Evolutionary conservation across 176 grass and related monocot genomes (phyloP), one percentile per base, ranked within the genome.

Genomic region (Lolium perenne): DNA sequence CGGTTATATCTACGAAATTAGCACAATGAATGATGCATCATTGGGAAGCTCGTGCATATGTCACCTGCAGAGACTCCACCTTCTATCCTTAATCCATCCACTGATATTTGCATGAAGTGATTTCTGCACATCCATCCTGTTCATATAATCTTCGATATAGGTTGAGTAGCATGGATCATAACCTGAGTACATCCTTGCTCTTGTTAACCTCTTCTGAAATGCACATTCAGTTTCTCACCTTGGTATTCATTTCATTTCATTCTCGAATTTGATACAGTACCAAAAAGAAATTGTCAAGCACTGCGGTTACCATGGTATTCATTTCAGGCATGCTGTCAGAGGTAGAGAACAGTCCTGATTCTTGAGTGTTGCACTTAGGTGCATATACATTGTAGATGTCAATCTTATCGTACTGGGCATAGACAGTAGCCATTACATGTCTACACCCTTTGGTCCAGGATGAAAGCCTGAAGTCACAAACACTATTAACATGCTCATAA

Each of bases 331-430:
- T 59, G 50, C 68, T 76, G 22, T 58, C 17, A 18, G 38, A 76
- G 32, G 59, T 76, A 68, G 18, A 89, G 15, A 43, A 60, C 7
- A 12, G 4, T 49, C 91, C 70, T 75, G 87, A 85, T 88, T 89
- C 81, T 66, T 90, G 82, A 74, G 77, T 88, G 60, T 88, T 93
- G 71, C 95, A 97, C 84, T 93, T 97, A 7, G 87, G 92, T 77
- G 95, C 95, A 70, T 97, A 97, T 63, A 97, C 79, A 56, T 97
- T 97, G 76, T 91, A 97, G 73, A 97, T 97, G 43, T 95, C 95
- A 18, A 97, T 95, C 43, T 72, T 64, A 23, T 82, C 40, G 2
- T 93, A 97, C 75, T 91, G 87, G 11, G 41, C 40, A 63, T 87
- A 95, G 48, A 95, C 81, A 7, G 47, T 43, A 21, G 21, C 67